Base-by-base conservation (phyloP, 805 yeast species). In the Candida chauliodis region DNA sequence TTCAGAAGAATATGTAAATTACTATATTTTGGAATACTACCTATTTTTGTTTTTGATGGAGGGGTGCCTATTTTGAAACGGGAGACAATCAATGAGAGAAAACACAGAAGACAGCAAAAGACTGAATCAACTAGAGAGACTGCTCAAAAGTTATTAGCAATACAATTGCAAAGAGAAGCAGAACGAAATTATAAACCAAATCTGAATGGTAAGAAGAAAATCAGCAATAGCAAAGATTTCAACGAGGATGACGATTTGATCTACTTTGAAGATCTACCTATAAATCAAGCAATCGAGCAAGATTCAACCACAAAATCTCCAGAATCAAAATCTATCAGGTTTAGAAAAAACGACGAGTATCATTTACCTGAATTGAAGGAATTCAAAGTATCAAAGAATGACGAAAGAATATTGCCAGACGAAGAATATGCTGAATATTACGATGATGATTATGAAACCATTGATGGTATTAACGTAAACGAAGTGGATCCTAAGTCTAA, bases 11-110 rank as follows among this genome's bases (percentile, higher is more conserved):
- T 93, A 11, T 90, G 98, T 63, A 93, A 93, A 51, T 62, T 93
- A 43, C 59, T 93, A 17, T 93, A 78, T 56, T 85, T 81, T 63
- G 98, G 97, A 0, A 88, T 84, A 14, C 71, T 67, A 36, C 98
- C 98, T 0, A 83, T 90, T 5, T 90, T 90, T 69, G 93, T 90
- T 1, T 90, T 90, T 66, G 98, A 90, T 64, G 98, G 98, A 19
- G 96, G 93, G 1, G 96, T 95, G 0, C 96, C 96, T 0, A 69
- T 72, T 1, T 61, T 93, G 52, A 93, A 93, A 64, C 68, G 81
- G 45, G 79, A 79, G 42, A 91, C 96, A 0, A 84, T 93, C 13
- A 70, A 71, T 11, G 71, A 77, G 42, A 73, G 99, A 46, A 75
- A 78, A 47, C 86, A 84, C 50, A 62, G 85, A 43, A 63, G 96